Base-by-base conservation (phyloP, 345 rosid genomes). In the Microthlaspi erraticum region DNA sequence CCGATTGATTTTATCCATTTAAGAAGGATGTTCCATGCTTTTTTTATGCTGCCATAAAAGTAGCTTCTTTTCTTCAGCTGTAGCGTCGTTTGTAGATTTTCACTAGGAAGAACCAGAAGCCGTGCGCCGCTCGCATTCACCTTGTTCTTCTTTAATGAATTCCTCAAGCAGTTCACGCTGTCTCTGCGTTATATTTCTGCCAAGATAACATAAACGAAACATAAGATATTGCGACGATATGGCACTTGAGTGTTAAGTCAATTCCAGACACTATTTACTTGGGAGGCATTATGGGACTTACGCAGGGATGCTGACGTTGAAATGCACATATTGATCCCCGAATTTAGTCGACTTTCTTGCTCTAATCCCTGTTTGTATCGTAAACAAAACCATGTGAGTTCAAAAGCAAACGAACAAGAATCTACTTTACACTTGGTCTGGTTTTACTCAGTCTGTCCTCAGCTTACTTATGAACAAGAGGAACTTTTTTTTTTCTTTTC, bases 321-420 rank as follows among this genome's bases (percentile, higher is more conserved):
- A 95, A 75, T 95, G 96, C 78, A 95, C 99, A 67, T 73, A 95
- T 55, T 92, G 97, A 79, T 95, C 96, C 13, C 99, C 99, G 20
- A 78, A 86, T 66, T 84, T 77, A 72, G 73, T 72, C 1, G 98
- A 85, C 64, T 84, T 84, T 66, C 98, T 84, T n/a, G 90, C 70
- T 77, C 90, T 92, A 56, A 95, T 83, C 61, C 98, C 97, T 92
- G 86, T 62, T 34, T 37, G 29, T 42, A 46, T 53, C 6, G 12
- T 68, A n/a, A 13, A 11, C 14, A 16, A 60, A 68, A 44, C 11
- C 39, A 37, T 18, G 70, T 29, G 6, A 33, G 38, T 49, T 37
- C 1, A 54, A 16, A 46, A 32, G 23, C 20, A 13, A 46, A 55
- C 20, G 8, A 34, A 67, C 48, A 33, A 1, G 33, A 67, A 60